Evolutionary conservation across 768 basidiomycete genomes (phyloP), one percentile per base, ranked within the genome.

Genomic region (Lyophyllum decastes): DNA sequence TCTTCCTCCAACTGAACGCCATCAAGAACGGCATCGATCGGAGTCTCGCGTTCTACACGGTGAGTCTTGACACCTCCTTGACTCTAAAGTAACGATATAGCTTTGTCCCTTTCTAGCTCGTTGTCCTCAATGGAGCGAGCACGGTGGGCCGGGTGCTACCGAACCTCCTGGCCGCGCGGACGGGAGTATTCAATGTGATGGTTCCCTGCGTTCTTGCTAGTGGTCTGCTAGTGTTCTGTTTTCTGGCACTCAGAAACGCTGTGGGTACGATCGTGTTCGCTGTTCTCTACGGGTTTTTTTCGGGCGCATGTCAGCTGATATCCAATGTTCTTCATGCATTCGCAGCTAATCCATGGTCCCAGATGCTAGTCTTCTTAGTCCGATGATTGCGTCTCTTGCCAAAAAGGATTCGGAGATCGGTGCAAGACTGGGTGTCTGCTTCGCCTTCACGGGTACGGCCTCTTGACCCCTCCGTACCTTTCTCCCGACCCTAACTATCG

Each of bases 1-100:
- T 83, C 68, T 87, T 82, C 64, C 61, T 86, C 7, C 86, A 87
- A 59, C 66, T 86, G 17, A 78, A 82, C 55, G 76, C 84, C 1
- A 71, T 81, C 25, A 68, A 73, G 47, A 82, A 82, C 54, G 78
- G 79, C 0, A 73, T 82, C 35, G 66, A 70, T 17, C 66, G 74
- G 10, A 71, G 66, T 16, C 70, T 87, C 5, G 81, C 85, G 0
- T 86, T 87, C 58, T 85, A 86, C 57, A 78, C 77, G 26, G 85
- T 86, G 54, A 26, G 72, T 57, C 19, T 19, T 55, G 45, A 45
- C 66, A 33, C 12, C 14, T 46, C 14, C 22, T 26, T 22, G 7
- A 9, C 10, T 30, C 30, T 30, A 30, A 30, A 30, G 30, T 30
- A 10, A 30, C 30, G 30, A 30, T 30, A 30, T 4, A 30, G 30